Percentiles rank a stretch among this genome's conserved stretches.
These are phyloP conservation scores for Juglanconis juglandina DNA, from an alignment of 2,329 filamentous ascomycete species.

Conservation along the genomic window DNA sequence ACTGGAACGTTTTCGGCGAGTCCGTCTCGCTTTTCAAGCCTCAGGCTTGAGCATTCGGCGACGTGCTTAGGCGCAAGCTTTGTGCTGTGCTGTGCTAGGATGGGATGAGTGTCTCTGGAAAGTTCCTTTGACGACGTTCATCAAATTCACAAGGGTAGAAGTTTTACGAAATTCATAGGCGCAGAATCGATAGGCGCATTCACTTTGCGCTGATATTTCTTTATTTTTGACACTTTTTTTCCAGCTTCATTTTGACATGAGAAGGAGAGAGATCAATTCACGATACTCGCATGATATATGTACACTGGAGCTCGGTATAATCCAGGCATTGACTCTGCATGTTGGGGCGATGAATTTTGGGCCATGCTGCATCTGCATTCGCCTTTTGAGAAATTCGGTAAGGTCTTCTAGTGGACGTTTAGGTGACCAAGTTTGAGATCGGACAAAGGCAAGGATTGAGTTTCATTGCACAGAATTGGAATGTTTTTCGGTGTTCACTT, in stretches of 20 bases:
- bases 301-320: no score
- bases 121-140: background rate
- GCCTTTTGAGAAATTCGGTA: background rate
- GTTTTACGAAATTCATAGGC: no score
- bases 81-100: background rate
- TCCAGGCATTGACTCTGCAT: background rate
- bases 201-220: no score
- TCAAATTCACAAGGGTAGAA: no score
- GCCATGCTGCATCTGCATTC: background rate
- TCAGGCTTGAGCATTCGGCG: background rate
- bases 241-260: no score
- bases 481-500: background rate
- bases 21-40: slow-evolving; percentile 23
- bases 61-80: background rate
- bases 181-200: no score
- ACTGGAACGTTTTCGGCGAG: slow-evolving; percentile 33
- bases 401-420: background rate
- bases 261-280: no score
- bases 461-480: background rate
- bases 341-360: background rate
- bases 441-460: background rate
- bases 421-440: background rate
- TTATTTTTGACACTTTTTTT: no score
- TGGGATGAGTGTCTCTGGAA: background rate
- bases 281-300: no score